Conservation (phyloP, 2,329 filamentous ascomycete genomes). For the Lecanoromycetidae sp. region DNA sequence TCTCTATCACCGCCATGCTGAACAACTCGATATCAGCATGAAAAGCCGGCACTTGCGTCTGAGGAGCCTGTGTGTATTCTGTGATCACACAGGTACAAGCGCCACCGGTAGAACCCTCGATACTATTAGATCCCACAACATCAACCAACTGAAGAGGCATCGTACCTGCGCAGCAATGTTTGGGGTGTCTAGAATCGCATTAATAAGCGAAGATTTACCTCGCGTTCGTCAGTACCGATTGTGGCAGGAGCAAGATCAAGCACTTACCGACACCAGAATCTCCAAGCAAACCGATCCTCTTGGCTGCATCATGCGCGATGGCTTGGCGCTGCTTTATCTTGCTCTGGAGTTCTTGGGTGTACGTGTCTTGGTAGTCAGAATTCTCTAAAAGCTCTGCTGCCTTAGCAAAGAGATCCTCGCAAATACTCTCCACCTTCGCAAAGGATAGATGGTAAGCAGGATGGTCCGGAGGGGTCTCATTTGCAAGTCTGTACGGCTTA, state of each 20-base stretch:
- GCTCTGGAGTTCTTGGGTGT: not conserved
- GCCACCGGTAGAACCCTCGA: not conserved
- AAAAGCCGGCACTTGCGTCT: not conserved
- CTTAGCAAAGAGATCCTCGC: not conserved
- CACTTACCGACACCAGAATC: constrained; percentile 2
- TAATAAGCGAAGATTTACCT: constrained; percentile 22
- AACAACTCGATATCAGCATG: not conserved
- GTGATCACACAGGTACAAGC: constrained; percentile 4
- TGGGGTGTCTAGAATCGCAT: constrained; percentile 17
- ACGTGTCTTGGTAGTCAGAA: not conserved
- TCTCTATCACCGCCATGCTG: not conserved
- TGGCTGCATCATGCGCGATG: not conserved
- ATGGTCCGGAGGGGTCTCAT: not conserved
- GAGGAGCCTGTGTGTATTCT: not conserved
- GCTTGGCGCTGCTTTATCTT: not conserved
- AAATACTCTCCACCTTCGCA: not conserved
- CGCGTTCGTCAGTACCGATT: not conserved
- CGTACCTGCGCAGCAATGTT: constrained; percentile 20
- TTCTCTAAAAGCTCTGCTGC: not conserved
- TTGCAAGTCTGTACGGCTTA: not conserved
- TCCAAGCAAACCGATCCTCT: not conserved
- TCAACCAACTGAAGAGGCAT: not conserved
- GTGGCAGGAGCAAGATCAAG: too few relatives aligned
- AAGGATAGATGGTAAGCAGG: constrained; percentile 3
- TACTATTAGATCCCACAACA: not conserved